Evolutionary conservation across 2,329 filamentous ascomycete species (phyloP), one percentile per base, ranked within the genome.

Genomic region (Neonectria coccinea): DNA sequence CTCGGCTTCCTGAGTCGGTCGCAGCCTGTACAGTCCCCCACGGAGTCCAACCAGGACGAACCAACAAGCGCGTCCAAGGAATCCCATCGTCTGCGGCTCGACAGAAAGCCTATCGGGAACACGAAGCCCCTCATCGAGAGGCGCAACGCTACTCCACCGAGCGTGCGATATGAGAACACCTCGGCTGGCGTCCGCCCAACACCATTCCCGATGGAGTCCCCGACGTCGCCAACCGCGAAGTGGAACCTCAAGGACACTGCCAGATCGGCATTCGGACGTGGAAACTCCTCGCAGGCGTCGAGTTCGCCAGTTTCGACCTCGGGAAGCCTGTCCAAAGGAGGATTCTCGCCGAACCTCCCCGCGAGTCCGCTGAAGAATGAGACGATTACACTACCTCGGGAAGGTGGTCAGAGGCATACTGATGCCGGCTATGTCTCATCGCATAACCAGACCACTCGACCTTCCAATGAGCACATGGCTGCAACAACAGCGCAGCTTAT

Each of bases 241-340:
- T 76, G 76, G 61, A 78, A 73, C 60, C 67, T 80, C 56, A 77
- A 71, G 58, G 79, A 78, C 56, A 77, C 78, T 12, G 77, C 78
- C 27, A 79, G 72, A 56, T 73, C 77, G 25, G 76, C 76, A 31
- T 72, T 80, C 16, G 64, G 71, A 29, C 58, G 67, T 8, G 69
- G 68, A 4, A 70, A 66, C 56, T 60, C 63, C 9, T 64, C 65
- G 1, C 58, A 70, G 18, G 51, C 57, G n/a, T 66, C 67, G 2
- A 29, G 62, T 6, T 67, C 66, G 14, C 71, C 69, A n/a, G 62
- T 65, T 9, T 61, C 68, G n/a, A 50, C 56, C 16, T 31, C 52
- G 25, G 59, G 56, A 11, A 58, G 50, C 18, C 5, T 22, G 18
- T 39, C 31, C 18, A 64, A 56, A 27, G 63, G 64, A 22, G 47